Evolutionary conservation across 176 grass and related monocot genomes (phyloP), one percentile per base, ranked within the genome.

Genomic region (Carex scoparia): DNA sequence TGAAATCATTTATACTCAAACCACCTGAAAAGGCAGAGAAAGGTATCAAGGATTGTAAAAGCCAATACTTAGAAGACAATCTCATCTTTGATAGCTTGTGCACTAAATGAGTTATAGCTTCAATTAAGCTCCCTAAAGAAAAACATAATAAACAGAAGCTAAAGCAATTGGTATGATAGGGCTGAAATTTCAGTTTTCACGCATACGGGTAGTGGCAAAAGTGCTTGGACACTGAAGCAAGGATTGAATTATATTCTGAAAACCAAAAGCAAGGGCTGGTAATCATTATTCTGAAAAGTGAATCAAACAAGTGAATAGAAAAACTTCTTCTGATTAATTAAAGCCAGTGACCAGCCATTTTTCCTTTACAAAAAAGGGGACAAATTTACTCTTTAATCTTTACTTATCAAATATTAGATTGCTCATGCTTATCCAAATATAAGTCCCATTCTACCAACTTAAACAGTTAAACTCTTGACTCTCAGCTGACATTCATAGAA

Each of bases 1-100:
- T 91, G 84, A 91, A 91, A 67, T 91, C 89, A 79, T 91, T 91
- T 56, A 88, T 88, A 32, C 86, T 91, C 31, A 91, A 83, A 38
- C 86, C 89, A 91, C 89, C 89, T 91, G 83, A 48, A 85, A 84
- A 59, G 79, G 12, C 19, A 83, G n/a, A 83, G 15, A 63, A 42
- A 48, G 3, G 3, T 73, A 11, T 73, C 30, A 73, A 65, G 10
- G 1, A 19, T 51, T 6, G 32, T 69, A 33, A n/a, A 18, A 61
- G 18, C 16, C 16, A 61, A 37, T 38, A 8, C 12, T 38, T 16
- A 16, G 5, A 76, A 53, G 44, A 30, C 46, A 76, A 0, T 76
- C 71, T 76, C 19, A 30, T 76, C 74, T 56, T 71, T 4, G 28
- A 78, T 78, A 16, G 49, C 27, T 63, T 42, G 61, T 23, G n/a